Base-by-base conservation (phyloP, 306 rosid genomes). In the Hippophae gyantsensis region DNA sequence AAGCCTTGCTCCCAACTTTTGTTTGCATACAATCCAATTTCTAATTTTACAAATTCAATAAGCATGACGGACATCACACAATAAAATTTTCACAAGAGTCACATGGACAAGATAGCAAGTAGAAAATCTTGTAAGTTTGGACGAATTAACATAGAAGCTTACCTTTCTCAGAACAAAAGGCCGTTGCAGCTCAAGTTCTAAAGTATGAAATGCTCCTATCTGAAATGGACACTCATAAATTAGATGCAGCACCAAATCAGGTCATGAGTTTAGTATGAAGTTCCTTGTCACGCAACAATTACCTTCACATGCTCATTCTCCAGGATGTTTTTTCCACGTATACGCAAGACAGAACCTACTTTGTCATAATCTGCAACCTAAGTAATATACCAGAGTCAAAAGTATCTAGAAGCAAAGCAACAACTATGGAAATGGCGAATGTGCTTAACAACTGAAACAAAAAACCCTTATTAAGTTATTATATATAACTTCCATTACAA, bases 121-220 rank as follows among this genome's bases (percentile, higher is more conserved):
- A 14, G 44, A 58, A 12, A 13, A 5, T 18, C 47, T 52, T 32
- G 14, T 13, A 18, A 10, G 46, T 44, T 59, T 43, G 26, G 41
- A 42, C 40, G 49, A 60, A 48, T 53, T 10, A 57, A 43, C 43
- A 42, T 7, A 52, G 58, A 72, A 54, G 11, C 56, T 63, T 23
- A 77, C 96, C 96, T 92, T 92, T 71, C 95, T 78, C 66, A 92
- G 79, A 59, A 92, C 96, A 80, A 92, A 92, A 13, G 99, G 99
- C 10, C 96, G 83, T 53, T 92, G 89, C 63, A 80, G 76, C 72
- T 88, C 99, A n/a, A 92, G 87, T 67, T 92, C 99, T 69, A 92
- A 72, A 65, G 99, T 92, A 77, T 92, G 96, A 70, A 74, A 88
- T 57, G 93, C 95, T 68, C 99, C 99, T 9, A 88, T 80, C 99